Conservation (phyloP, 176 grass and related monocot species). For the Paspalum vaginatum region DNA sequence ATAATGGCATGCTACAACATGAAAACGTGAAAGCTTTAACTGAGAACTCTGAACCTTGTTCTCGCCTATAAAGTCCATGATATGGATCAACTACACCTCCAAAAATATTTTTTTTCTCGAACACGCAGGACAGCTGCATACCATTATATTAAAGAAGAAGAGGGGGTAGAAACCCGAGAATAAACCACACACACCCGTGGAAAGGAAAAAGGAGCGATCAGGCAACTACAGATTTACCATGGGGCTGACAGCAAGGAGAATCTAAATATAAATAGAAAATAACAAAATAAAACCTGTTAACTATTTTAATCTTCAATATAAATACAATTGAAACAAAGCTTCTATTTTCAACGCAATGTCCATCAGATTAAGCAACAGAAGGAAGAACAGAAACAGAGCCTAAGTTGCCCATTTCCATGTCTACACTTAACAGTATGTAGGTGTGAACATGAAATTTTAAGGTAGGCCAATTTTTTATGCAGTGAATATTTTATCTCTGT, state of each 20-base stretch:
- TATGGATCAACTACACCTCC: constrained; percentile 5
- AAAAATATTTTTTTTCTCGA: not conserved
- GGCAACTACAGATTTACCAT: no score
- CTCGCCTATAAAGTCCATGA: not conserved
- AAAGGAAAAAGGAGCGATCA: no score
- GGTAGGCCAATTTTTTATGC: constrained; percentile 17
- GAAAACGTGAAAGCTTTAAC: not conserved
- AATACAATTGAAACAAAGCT: constrained; percentile 14
- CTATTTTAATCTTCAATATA: not conserved
- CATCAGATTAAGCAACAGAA: constrained; percentile 10
- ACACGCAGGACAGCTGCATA: not conserved
- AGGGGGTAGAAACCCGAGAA: no score
- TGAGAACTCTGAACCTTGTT: not conserved
- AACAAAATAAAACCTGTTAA: no score
- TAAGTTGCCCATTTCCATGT: not conserved
- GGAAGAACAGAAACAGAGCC: constrained; percentile 17
- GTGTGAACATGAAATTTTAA: no score
- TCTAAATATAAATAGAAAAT: no score
- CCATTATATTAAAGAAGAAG: no score
- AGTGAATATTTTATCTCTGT: constrained; percentile 3
- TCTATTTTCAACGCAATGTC: not conserved
- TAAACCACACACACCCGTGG: no score
- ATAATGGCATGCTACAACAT: not conserved
- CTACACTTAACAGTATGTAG: no score
- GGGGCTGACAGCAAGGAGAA: no score